Evolutionary conservation across 352 stramenopile genomes (phyloP), one percentile per base, ranked within the genome.

Genomic region (Pythium folliculosum): DNA sequence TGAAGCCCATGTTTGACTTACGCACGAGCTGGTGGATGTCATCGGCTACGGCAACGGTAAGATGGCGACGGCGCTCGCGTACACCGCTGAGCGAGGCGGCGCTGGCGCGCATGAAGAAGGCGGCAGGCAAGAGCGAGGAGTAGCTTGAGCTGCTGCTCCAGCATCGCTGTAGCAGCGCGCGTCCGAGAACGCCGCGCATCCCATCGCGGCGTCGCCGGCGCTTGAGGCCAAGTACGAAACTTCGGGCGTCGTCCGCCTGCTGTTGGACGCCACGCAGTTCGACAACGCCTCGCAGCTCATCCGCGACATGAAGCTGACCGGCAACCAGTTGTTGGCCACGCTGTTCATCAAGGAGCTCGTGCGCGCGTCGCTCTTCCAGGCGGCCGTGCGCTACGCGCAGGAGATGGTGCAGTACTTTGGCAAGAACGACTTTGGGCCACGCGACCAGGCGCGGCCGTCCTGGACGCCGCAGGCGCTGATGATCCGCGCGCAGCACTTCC

Each of bases 1-100:
- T 93, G 12, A 76, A 86, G 45, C 84, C 85, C 8, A 80, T 92
- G 60, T 95, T 96, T 55, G 93, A 97, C 69, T 89, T 84, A 12
- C 97, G 89, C 37, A 91, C 92, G 47, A 97, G 89, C 56, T 97
- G 92, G 92, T 97, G 92, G 92, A 98, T 91, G 16, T 91, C 37
- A 77, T 97, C 22, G 93, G 93, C 21, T 90, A 97, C 59, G 90
- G 90, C 38, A 96, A 97, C 60, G 73, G 80, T 14, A 96, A 94
- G 67, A 89, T 97, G 81, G 84, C 82, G 21, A 89, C 92, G 10
- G 80, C 91, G 9, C 72, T 97, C 38, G 91, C 88, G 17, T 96
- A 95, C 57, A 89, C 91, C 22, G 89, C 91, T 27, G 90, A n/a
- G n/a, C 22, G 81, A 90, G 23, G 21, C 66, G 2, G 61, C 76